Evolutionary conservation across 768 basidiomycete genomes (phyloP), one percentile per base, ranked within the genome.

Genomic region (Podaxis sp.): DNA sequence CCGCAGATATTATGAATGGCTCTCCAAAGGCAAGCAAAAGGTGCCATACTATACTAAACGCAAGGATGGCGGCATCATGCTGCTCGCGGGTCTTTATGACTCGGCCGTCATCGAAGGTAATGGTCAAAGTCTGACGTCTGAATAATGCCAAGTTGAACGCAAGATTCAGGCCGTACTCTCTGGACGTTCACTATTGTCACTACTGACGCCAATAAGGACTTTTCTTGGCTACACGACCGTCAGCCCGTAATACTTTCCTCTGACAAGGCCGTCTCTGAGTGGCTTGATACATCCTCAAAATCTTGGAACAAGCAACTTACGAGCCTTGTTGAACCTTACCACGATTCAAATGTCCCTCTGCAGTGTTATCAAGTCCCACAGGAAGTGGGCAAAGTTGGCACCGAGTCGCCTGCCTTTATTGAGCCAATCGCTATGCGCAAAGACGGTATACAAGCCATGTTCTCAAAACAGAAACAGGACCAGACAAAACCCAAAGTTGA

Each of bases 171-270:
- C 2, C 74, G 79, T 61, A 79, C 74, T 0, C 73, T 91, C 1
- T 91, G 87, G 80, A 90, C 93, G 0, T 98, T 93, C 69, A 88
- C 91, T 0, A 92, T 98, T 57, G 87, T 98, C 50, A 99, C 96
- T 0, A 94, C 93, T 1, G 71, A 82, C 35, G 83, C 91, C 48
- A 82, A 83, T 69, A 82, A 82, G 58, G 82, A 86, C 5, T 78
- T 94, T 50, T 74, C 75, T 5, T 98, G 93, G 91, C 79, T 98
- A n/a, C 96, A 97, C 69, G 91, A 95, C 66, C 86, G 95, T 21
- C 89, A 90, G 64, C 90, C 90, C 5, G 91, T 94, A 47, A 87
- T 98, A 51, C 82, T 98, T 4, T 79, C 83, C 7, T 77, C 79
- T 0, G 69, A 76, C 36, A 80, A 82, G 2, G 87, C 89, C 1